A percentile compares a stretch with the other conserved stretches of the same genome.
These are phyloP conservation scores for Eucalyptus sp. DNA, from an alignment of 345 rosid species.

Conservation along the genomic window DNA sequence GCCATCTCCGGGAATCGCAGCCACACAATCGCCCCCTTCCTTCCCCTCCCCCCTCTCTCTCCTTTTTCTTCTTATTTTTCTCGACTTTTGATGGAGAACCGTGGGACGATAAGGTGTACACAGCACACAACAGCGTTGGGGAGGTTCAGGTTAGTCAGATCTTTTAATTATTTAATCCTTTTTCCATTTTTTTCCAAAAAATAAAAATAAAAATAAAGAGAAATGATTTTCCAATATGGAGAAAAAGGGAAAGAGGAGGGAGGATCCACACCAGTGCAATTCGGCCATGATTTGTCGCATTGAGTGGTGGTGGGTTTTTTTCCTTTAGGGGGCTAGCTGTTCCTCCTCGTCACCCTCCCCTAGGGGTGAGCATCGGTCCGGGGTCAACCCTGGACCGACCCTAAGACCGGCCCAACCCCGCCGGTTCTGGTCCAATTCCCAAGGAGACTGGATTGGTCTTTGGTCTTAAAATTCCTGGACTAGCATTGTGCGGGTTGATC, in stretches of 20 bases:
- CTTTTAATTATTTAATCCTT: not conserved
- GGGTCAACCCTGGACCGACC: too few relatives aligned
- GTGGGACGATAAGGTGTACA: not conserved
- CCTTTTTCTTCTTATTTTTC: too few relatives aligned
- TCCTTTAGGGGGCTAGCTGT: not conserved
- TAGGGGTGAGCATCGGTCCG: too few relatives aligned
- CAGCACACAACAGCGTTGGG: fast-evolving
- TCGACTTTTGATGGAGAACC: not conserved
- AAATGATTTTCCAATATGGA: not conserved
- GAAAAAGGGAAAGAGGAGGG: not conserved
- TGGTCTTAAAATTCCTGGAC: too few relatives aligned
- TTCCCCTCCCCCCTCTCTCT: fast-evolving
- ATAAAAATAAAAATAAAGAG: not conserved
- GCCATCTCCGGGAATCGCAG: not conserved
- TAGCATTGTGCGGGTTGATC: too few relatives aligned
- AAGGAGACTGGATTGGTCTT: too few relatives aligned
- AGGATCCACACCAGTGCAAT: not conserved
- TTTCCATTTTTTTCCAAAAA: too few relatives aligned
- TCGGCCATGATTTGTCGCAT: not conserved
- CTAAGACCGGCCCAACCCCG: too few relatives aligned
- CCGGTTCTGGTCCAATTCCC: too few relatives aligned
- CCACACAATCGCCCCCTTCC: not conserved
- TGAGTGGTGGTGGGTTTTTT: not conserved
- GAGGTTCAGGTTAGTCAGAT: not conserved
- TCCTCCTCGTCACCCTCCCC: not conserved